These are phyloP conservation scores for Dothistroma septosporum DNA, from an alignment of 2,329 filamentous ascomycete genomes.

Conservation along the genomic window DNA sequence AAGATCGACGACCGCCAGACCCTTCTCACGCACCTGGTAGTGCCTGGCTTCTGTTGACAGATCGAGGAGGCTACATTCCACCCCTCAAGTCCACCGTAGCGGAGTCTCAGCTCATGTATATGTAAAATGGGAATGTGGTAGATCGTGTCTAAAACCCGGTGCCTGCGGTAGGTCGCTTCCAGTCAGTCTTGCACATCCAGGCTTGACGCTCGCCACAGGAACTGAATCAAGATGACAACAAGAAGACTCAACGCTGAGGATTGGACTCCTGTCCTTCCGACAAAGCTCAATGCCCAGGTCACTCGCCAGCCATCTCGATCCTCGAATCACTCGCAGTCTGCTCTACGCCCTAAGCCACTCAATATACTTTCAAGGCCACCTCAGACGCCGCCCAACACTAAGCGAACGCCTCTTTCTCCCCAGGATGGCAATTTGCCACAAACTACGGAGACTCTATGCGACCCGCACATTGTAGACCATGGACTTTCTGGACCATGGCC, in stretches of 20 bases:
- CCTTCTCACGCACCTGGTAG: constrained; percentile 12
- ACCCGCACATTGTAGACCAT: constrained; percentile 28
- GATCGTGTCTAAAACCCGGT: constrained; percentile 11
- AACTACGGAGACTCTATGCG: constrained; percentile 11
- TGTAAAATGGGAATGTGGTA: constrained; percentile 13
- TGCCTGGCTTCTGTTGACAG: constrained; percentile 28
- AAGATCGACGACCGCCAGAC: constrained; percentile 5
- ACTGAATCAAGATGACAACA: constrained; percentile 12
- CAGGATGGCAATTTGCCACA: constrained; percentile 9
- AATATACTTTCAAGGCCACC: constrained; percentile 5
- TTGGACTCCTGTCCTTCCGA: constrained; percentile 14
- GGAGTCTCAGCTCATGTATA: constrained; percentile 5
- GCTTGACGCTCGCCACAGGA: not conserved
- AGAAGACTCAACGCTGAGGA: constrained; percentile 15
- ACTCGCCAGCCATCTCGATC: constrained; percentile 8
- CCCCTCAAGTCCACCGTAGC: constrained; percentile 25
- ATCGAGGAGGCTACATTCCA: constrained; percentile 28
- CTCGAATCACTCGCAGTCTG: constrained; percentile 8
- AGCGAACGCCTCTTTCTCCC: constrained; percentile 5
- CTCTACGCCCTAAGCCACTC: constrained; percentile 18
- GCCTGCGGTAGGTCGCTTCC: constrained; percentile 9
- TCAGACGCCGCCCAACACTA: constrained; percentile 4
- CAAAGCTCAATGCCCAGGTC: constrained; percentile 13
- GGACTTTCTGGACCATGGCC: constrained; percentile 18
- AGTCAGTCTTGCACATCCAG: constrained; percentile 4